Conservation (phyloP, 768 basidiomycete species). For the Suillus sp. region DNA sequence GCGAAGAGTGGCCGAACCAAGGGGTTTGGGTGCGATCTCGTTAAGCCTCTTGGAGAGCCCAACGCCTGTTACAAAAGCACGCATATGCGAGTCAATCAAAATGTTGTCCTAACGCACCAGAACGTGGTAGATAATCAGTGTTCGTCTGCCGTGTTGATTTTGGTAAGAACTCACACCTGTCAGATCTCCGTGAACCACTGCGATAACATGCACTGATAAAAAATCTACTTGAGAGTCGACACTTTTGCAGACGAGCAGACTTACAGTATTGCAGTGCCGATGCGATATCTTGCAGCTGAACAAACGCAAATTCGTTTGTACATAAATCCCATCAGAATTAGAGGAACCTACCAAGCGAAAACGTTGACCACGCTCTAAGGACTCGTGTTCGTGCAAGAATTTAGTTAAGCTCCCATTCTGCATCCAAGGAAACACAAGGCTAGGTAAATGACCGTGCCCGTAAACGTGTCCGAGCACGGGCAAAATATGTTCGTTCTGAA, state of each 20-base stretch:
- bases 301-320: background rate
- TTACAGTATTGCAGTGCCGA: slow-evolving; percentile 10
- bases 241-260: background rate
- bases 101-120: slow-evolving; percentile 37
- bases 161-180: slow-evolving; percentile 2
- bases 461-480: slow-evolving; percentile 31
- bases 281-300: slow-evolving; percentile 9
- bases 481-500: slow-evolving; percentile 30
- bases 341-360: background rate
- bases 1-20: slow-evolving; percentile 8
- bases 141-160: background rate
- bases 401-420: slow-evolving; percentile 26
- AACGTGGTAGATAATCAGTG: background rate
- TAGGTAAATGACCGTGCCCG: slow-evolving; percentile 31
- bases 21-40: slow-evolving; percentile 21
- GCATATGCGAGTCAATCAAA: slow-evolving; percentile 43
- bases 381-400: slow-evolving; percentile 13
- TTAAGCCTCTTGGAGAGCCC: slow-evolving; percentile 41
- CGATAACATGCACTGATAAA: slow-evolving; percentile 5
- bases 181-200: slow-evolving; percentile 13
- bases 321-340: background rate
- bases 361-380: background rate
- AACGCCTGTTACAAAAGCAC: slow-evolving; percentile 45
- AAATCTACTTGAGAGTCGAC: background rate
- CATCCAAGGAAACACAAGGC: slow-evolving; percentile 38